These are phyloP conservation scores for Lumnitzera littorea DNA, from an alignment of 345 rosid genomes.

Conservation along the genomic window DNA sequence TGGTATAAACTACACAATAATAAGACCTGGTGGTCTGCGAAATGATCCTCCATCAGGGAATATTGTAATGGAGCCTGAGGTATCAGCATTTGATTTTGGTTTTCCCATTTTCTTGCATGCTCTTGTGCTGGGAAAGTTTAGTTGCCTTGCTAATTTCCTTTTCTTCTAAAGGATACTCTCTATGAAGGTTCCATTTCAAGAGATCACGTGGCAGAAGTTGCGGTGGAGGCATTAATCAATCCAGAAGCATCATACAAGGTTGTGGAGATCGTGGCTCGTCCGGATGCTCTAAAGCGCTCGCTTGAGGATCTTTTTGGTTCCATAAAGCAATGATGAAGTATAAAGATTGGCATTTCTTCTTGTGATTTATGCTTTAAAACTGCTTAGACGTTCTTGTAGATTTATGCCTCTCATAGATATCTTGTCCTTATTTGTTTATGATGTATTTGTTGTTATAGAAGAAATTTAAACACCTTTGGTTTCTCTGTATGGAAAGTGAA, in stretches of 20 bases:
- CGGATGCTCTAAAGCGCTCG: conserved; percentile 53
- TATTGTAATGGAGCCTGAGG: conserved; percentile 86
- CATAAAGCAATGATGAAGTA: conserved; percentile 31
- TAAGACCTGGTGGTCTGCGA: conserved; percentile 81
- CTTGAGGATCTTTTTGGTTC: conserved; percentile 67
- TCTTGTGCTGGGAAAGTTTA: not conserved
- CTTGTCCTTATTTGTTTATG: too few species aligned
- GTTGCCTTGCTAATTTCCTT: conserved; percentile 1
- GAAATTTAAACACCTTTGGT: too few species aligned
- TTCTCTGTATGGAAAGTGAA: too few species aligned
- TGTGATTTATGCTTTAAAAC: not conserved
- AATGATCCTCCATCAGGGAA: conserved; percentile 80
- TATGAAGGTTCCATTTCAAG: conserved; percentile 76
- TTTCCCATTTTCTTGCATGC: not conserved
- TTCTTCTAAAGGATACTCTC: conserved; percentile 50
- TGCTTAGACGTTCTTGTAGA: not conserved
- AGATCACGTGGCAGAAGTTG: conserved; percentile 78
- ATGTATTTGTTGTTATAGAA: too few species aligned
- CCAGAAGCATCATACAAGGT: conserved; percentile 72
- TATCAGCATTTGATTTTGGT: conserved; percentile 12
- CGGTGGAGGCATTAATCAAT: conserved; percentile 58
- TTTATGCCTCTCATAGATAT: not conserved
- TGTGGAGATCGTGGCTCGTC: conserved; percentile 69
- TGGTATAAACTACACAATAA: conserved; percentile 73
- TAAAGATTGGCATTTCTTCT: not conserved